Percentiles rank a stretch among this genome's conserved stretches.
These are phyloP conservation scores for Cadophora luteo-olivacea DNA, from an alignment of 2,329 filamentous ascomycete species.

Conservation along the genomic window DNA sequence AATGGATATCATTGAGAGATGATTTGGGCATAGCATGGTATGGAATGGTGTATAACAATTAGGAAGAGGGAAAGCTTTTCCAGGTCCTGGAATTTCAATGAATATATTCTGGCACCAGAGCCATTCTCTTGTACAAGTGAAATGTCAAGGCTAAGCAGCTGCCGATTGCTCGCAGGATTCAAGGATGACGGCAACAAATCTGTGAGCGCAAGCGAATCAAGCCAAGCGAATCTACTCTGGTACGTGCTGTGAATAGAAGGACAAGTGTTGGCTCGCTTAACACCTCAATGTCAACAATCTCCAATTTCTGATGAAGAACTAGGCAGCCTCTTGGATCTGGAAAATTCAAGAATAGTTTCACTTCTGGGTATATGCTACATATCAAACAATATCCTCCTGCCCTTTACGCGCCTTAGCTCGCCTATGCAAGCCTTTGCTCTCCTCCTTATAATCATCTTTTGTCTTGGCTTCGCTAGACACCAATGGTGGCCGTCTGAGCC, in stretches of 20 bases:
- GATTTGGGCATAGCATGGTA: slow-evolving; percentile 11
- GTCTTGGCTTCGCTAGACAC: not conserved
- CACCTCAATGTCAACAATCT: not conserved
- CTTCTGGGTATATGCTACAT: no score
- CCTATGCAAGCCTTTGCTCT: not conserved
- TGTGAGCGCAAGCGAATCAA: not conserved
- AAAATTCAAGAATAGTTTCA: not conserved
- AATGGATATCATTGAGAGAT: slow-evolving; percentile 39
- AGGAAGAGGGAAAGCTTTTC: not conserved
- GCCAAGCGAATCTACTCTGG: not conserved
- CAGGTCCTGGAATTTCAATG: not conserved
- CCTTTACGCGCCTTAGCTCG: not conserved
- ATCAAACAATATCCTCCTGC: not conserved
- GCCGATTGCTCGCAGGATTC: not conserved
- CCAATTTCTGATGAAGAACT: not conserved
- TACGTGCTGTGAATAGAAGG: not conserved
- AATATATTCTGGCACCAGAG: not conserved
- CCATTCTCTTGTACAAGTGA: not conserved
- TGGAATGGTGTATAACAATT: slow-evolving; percentile 23
- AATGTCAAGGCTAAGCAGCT: not conserved
- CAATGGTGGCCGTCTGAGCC: not conserved
- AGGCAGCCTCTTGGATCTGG: no score
- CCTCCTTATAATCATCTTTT: not conserved
- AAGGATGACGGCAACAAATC: not conserved
- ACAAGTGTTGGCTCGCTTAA: not conserved